These are phyloP conservation scores for Leccinum obscurum DNA, from an alignment of 768 basidiomycete genomes.

Conservation along the genomic window DNA sequence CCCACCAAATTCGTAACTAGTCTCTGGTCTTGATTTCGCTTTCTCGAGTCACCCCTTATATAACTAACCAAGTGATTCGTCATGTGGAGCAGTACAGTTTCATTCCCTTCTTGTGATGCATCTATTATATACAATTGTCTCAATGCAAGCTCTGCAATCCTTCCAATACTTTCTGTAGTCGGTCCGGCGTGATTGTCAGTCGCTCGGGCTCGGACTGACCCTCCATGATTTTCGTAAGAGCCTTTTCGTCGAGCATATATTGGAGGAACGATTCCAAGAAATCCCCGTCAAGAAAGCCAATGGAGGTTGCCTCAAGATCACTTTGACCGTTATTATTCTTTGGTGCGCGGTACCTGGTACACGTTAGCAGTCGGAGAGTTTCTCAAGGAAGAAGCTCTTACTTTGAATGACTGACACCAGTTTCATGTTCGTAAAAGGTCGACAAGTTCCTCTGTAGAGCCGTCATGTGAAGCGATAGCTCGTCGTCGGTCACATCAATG, in stretches of 20 bases:
- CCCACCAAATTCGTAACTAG: conserved; percentile 11
- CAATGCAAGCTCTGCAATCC: conserved; percentile 58
- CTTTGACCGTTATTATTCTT: conserved; percentile 54
- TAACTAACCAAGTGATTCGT: conserved; percentile 4
- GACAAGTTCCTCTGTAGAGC: conserved; percentile 77
- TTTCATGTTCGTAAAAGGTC: conserved; percentile 48
- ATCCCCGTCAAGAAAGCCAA: conserved; percentile 88
- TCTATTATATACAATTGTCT: conserved; percentile 18
- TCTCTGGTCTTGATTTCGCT: conserved; percentile 14
- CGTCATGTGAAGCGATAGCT: conserved; percentile 57
- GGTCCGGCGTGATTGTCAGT: conserved; percentile 42
- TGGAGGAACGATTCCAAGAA: conserved; percentile 71
- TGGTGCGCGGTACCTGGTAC: conserved; percentile 67
- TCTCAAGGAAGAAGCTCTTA: conserved; percentile 31
- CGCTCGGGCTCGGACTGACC: conserved; percentile 62
- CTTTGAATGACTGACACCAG: conserved; percentile 62
- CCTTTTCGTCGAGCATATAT: conserved; percentile 38
- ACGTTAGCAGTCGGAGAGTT: neutral
- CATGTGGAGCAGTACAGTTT: conserved; percentile 14
- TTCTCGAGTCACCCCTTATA: conserved; percentile 1
- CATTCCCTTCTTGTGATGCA: conserved; percentile 20
- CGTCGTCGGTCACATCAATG: conserved; percentile 53
- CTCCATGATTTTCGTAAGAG: conserved; percentile 51
- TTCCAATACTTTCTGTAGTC: conserved; percentile 44
- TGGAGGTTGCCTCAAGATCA: conserved; percentile 55